These are phyloP conservation scores for Conticribra weissflogii DNA, from an alignment of 108 stramenopile genomes.

Conservation along the genomic window DNA sequence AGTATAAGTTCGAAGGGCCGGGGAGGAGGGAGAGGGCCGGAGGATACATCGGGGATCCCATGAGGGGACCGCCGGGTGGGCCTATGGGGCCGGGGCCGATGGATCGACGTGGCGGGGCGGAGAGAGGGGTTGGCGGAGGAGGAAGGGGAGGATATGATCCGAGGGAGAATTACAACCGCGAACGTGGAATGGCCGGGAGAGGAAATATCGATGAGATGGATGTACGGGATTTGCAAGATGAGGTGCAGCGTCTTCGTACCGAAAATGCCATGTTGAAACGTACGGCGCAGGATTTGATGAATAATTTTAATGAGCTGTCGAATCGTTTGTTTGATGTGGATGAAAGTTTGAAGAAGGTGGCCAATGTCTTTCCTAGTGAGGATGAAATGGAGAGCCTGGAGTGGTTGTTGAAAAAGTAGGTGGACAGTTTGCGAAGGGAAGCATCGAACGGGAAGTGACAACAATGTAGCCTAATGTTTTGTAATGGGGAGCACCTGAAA, in stretches of 20 bases:
- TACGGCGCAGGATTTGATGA: slow-evolving; percentile 34
- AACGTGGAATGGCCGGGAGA: not conserved
- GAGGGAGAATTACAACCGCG: not conserved
- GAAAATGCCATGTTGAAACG: slow-evolving; percentile 42
- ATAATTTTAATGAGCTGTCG: slow-evolving; percentile 45
- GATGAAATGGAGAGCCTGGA: slow-evolving; percentile 50
- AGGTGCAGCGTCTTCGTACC: slow-evolving; percentile 35
- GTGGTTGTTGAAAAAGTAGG: slow-evolving; percentile 43
- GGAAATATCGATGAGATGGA: not conserved
- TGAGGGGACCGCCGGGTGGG: no score
- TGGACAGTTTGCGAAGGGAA: no score
- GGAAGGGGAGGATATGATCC: no score
- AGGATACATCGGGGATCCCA: no score
- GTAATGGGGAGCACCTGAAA: no score
- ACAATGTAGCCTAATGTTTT: no score
- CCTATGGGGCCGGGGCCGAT: not conserved
- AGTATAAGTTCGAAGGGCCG: slow-evolving; percentile 15
- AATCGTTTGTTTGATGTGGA: slow-evolving; percentile 48
- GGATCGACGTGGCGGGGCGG: not conserved
- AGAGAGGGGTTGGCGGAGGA: not conserved
- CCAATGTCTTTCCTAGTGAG: slow-evolving; percentile 45
- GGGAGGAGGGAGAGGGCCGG: slow-evolving; percentile 6
- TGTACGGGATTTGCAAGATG: slow-evolving; percentile 22
- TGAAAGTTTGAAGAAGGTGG: slow-evolving; percentile 49
- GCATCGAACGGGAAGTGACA: no score